phyloP scores from a whole-genome alignment of 768 basidiomycete genomes.

The Pisolithus sp. region DNA sequence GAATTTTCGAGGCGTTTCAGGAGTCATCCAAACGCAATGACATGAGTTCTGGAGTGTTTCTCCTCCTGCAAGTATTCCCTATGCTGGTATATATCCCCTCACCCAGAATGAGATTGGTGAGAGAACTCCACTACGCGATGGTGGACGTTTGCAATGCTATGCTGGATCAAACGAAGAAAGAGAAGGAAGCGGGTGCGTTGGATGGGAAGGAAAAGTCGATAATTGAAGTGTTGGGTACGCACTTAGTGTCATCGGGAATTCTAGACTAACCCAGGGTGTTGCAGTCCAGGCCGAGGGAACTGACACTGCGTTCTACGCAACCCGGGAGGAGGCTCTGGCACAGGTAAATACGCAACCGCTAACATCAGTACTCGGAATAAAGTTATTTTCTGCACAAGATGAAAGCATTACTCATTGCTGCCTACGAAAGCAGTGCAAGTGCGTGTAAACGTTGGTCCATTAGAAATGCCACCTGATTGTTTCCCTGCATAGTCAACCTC shows the following conservation, averaged over 20 bases:
- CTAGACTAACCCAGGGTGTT: not conserved
- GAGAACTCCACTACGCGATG: too few species aligned
- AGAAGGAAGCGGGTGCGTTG: constrained; percentile 12
- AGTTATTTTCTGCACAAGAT: constrained; percentile 3
- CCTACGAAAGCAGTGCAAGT: constrained; percentile 18
- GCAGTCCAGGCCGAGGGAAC: constrained; percentile 33
- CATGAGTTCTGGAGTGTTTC: constrained; percentile 11
- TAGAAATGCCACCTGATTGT: not conserved
- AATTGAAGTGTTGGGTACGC: too few species aligned
- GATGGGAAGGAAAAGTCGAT: too few species aligned
- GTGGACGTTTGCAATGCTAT: too few species aligned
- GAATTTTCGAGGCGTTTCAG: constrained; percentile 15
- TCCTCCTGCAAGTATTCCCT: constrained; percentile 29
- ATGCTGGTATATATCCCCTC: not conserved
- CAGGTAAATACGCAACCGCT: constrained; percentile 7
- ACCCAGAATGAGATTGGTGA: too few species aligned
- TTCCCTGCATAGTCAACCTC: constrained; percentile 5
- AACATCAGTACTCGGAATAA: not conserved
- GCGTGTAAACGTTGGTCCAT: not conserved
- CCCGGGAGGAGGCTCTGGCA: constrained; percentile 22
- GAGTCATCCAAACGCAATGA: constrained; percentile 3
- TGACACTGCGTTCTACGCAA: constrained; percentile 20
- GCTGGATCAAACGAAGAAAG: too few species aligned
- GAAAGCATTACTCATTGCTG: constrained; percentile 14
- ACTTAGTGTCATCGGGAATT: not conserved